A percentile compares a stretch with the other conserved stretches of the same genome.
Evolutionary conservation across 495 filamentous ascomycete species (phyloP).

Genomic region (Penicillium atrosanguineum): DNA sequence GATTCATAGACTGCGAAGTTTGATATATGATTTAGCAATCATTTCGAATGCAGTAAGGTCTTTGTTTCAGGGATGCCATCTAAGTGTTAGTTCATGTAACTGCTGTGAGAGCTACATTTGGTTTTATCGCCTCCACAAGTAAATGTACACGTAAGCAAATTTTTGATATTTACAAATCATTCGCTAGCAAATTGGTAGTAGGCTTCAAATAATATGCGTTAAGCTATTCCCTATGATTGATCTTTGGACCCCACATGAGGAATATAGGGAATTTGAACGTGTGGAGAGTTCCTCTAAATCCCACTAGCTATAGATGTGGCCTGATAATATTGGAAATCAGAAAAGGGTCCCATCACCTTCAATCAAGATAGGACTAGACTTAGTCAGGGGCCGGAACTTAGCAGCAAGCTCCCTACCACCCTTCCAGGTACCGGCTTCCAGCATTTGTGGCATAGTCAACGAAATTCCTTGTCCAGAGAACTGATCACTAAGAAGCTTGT

Average conservation of each 20-base stretch:
- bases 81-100: too few species aligned
- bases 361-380: conserved; percentile 45
- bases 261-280: too few species aligned
- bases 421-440: conserved; percentile 86
- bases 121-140: too few species aligned
- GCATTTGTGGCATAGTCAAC: conserved; percentile 71
- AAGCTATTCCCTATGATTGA: too few species aligned
- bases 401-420: conserved; percentile 43
- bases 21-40: not conserved
- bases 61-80: too few species aligned
- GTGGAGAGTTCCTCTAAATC: too few species aligned
- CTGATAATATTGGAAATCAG: conserved; percentile 6
- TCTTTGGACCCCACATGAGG: too few species aligned
- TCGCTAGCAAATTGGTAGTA: too few species aligned
- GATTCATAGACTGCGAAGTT: not conserved
- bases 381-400: conserved; percentile 34
- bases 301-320: not conserved
- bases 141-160: too few species aligned
- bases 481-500: conserved; percentile 58
- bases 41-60: not conserved
- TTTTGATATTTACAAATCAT: too few species aligned
- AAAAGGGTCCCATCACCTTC: conserved; percentile 46
- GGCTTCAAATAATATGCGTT: too few species aligned
- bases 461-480: conserved; percentile 51
- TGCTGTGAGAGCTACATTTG: too few species aligned